Evolutionary conservation across 2,329 filamentous ascomycete genomes (phyloP).

Genomic region (Graphiopsis chlorocephala): DNA sequence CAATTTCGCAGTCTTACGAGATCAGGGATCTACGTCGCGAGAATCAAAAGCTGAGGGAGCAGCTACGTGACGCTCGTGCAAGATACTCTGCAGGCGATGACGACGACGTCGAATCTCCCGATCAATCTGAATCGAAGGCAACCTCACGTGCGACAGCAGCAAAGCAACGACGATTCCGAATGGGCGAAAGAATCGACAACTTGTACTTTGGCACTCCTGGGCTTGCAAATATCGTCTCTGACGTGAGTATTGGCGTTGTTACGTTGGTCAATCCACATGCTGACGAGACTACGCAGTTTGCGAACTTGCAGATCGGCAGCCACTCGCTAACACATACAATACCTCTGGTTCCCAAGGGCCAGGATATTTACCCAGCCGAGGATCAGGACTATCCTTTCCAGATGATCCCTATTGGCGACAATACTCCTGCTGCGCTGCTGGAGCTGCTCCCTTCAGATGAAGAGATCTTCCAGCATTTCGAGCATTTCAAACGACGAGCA

Average conservation of each 20-base stretch:
- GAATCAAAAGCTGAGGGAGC: conserved; percentile 45
- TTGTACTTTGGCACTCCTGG: conserved; percentile 52
- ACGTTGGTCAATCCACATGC: background rate
- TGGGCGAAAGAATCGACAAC: conserved; percentile 43
- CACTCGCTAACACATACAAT: conserved; percentile 45
- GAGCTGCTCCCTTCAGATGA: conserved; percentile 39
- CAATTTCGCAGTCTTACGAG: conserved; percentile 49
- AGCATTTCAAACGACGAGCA: conserved; percentile 43
- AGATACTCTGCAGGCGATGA: conserved; percentile 38
- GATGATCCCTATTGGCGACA: conserved; percentile 38
- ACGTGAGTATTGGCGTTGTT: conserved; percentile 36
- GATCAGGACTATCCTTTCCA: conserved; percentile 43
- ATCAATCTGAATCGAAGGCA: conserved; percentile 26
- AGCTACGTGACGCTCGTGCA: conserved; percentile 35
- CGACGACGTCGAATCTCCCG: conserved; percentile 33
- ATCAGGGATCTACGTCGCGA: conserved; percentile 46
- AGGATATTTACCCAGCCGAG: conserved; percentile 43
- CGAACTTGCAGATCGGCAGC: conserved; percentile 39
- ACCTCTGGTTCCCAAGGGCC: conserved; percentile 32
- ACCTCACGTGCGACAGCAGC: conserved; percentile 25
- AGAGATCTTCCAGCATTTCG: conserved; percentile 41
- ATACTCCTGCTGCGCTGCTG: conserved; percentile 26
- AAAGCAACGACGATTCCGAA: conserved; percentile 36
- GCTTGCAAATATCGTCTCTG: conserved; percentile 46
- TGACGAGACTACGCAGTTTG: conserved; percentile 36